phyloP scores from a whole-genome alignment of 2,329 filamentous ascomycete species.

The Plectosphaerella plurivora region DNA sequence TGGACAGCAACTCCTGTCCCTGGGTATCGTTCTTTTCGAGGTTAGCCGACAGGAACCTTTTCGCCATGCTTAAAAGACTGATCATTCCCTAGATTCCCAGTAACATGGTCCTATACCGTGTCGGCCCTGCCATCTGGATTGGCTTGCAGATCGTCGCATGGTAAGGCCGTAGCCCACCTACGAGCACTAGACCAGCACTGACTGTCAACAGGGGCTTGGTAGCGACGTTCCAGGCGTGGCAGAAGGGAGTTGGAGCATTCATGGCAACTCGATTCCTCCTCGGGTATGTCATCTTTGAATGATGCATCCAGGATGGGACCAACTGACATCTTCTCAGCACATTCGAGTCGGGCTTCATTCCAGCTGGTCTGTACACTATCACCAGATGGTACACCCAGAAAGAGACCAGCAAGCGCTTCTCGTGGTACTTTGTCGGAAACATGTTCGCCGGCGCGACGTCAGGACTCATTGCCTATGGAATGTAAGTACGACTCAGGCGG shows the following conservation, averaged over 20 bases:
- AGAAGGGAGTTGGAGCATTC: conserved; percentile 21
- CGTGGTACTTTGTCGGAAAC: conserved; percentile 40
- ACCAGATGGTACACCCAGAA: conserved; percentile 41
- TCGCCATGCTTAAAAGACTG: not conserved
- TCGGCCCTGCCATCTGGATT: conserved; percentile 43
- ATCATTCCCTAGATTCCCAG: conserved; percentile 31
- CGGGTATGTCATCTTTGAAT: conserved; percentile 13
- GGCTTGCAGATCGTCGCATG: conserved; percentile 37
- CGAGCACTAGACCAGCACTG: conserved; percentile 20
- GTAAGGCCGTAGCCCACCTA: conserved; percentile 21
- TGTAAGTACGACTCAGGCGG: conserved; percentile 13
- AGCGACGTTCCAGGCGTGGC: conserved; percentile 29
- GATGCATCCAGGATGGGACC: not conserved
- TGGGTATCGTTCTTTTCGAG: conserved; percentile 41
- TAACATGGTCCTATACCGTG: conserved; percentile 40
- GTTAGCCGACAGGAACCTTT: not conserved
- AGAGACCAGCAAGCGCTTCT: conserved; percentile 40
- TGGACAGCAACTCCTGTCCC: conserved; percentile 44
- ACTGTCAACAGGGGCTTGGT: conserved; percentile 23
- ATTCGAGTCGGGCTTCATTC: conserved; percentile 38
- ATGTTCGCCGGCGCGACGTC: conserved; percentile 32
- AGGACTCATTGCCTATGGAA: conserved; percentile 37
- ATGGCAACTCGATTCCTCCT: conserved; percentile 31
- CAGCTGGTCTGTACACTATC: conserved; percentile 41
- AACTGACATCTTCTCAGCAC: not conserved